Base-by-base conservation (phyloP, 805 yeast genomes). In the Myxozyma lipomycoides region DNA sequence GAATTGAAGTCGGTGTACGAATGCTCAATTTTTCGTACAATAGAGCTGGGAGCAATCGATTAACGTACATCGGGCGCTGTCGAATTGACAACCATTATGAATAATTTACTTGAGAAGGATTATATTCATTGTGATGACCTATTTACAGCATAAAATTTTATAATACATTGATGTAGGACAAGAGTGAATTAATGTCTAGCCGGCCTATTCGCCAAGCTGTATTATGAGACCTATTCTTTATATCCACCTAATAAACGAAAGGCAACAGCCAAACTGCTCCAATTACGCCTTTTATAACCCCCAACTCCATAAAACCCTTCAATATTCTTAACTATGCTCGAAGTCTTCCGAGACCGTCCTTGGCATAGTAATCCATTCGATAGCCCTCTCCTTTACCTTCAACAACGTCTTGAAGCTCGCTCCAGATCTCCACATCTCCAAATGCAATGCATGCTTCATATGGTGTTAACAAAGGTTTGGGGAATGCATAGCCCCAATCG, bases 401-500 rank as follows among this genome's bases (percentile, higher is more conserved):
- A 5, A 36, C 26, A 7, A 43, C 43, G 10, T 73, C 48, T 41
- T 49, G 64, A 60, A 65, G 21, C 37, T 77, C 77, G 41, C 68
- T 71, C 79, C 93, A 86, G 68, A 72, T 75, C 34, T 70, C 70
- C 62, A 89, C 97, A 41, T 82, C 76, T 5, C 79, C 84, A 59
- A 93, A 67, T 76, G 89, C 77, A 3, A 90, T 95, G 87, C 86
- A 88, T 0, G 96, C 88, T 65, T 93, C 98, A 65, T 93, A 93
- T 0, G 98, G 98, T 0, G 98, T 91, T 51, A 93, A 70, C 39
- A 93, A 70, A 0, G 98, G 98, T 63, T 85, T 86, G 52, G 82
- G 81, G 64, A 93, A 93, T 0, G 98, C 98, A 67, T 93, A 93
- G 0, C 98, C 98, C 98, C 98, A 93, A 67, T 93, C 98, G 38